phyloP scores from a whole-genome alignment of 192 early-diverging fungal genomes.

The Coemansia sp. region DNA sequence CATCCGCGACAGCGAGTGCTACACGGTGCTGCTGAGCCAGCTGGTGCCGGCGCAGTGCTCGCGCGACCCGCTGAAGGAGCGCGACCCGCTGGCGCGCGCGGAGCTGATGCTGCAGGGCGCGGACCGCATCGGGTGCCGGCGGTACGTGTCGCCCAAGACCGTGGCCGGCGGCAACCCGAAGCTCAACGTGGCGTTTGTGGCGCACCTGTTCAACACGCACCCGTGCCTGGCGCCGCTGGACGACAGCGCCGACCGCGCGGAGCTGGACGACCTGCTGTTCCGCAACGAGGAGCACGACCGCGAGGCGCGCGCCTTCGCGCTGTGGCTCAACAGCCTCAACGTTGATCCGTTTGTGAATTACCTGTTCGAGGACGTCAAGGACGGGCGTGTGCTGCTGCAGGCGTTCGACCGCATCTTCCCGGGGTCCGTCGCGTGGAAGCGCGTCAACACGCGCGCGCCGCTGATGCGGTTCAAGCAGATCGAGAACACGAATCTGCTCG shows the following conservation, averaged over 20 bases:
- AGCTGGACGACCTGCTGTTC: constrained; percentile 71
- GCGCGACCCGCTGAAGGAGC: constrained; percentile 71
- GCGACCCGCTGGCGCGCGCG: constrained; percentile 76
- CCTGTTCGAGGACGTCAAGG: constrained; percentile 92
- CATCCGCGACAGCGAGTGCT: constrained; percentile 93
- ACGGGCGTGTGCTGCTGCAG: constrained; percentile 89
- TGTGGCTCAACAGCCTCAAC: constrained; percentile 97
- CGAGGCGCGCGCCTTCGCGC: constrained; percentile 77
- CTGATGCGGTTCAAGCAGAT: constrained; percentile 93
- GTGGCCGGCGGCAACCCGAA: constrained; percentile 93
- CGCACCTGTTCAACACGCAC: constrained; percentile 95
- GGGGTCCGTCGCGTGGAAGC: constrained; percentile 88
- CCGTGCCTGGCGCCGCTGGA: constrained; percentile 92
- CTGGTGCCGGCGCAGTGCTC: constrained; percentile 79
- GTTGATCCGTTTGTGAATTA: constrained; percentile 98
- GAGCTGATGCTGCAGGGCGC: constrained; percentile 87
- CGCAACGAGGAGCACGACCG: constrained; percentile 48
- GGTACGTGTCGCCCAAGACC: constrained; percentile 91
- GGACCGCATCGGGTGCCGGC: constrained; percentile 87
- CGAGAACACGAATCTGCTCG: constrained; percentile 94
- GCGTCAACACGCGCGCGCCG: constrained; percentile 70
- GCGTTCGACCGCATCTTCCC: constrained; percentile 93
- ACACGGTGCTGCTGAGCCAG: constrained; percentile 90
- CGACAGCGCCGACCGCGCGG: constrained; percentile 73
- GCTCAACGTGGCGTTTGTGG: constrained; percentile 99